These are phyloP conservation scores for Austroboletus rostrupii DNA, from an alignment of 1,284 basidiomycete genomes.

Conservation along the genomic window DNA sequence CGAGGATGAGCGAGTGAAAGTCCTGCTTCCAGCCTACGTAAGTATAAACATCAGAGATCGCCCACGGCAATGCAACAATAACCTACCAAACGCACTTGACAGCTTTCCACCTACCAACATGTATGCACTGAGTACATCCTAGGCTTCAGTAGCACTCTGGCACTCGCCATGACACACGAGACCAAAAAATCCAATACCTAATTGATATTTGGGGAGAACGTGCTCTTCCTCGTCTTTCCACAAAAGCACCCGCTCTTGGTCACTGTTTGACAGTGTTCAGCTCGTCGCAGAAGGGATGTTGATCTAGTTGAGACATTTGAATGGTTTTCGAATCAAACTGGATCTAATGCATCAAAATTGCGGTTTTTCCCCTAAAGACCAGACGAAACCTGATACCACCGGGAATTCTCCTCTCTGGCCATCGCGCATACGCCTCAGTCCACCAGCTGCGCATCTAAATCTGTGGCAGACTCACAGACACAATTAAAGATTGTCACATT, in stretches of 20 bases:
- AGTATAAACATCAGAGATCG: background rate
- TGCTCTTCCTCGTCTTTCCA: slow-evolving; percentile 55
- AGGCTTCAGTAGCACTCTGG: background rate
- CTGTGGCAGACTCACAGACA: too few species aligned
- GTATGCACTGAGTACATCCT: slow-evolving; percentile 51
- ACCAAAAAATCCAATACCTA: slow-evolving; percentile 52
- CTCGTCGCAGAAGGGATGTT: too few species aligned
- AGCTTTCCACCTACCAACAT: slow-evolving; percentile 75
- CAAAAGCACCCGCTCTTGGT: slow-evolving; percentile 45
- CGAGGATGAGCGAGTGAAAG: slow-evolving; percentile 53
- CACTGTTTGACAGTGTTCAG: too few species aligned
- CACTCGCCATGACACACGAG: slow-evolving; percentile 41
- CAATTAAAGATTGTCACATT: too few species aligned
- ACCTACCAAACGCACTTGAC: slow-evolving; percentile 53
- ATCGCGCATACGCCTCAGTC: too few species aligned
- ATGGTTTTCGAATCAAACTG: too few species aligned
- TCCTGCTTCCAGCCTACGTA: slow-evolving; percentile 62
- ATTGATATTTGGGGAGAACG: slow-evolving; percentile 52
- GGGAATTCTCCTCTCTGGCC: too few species aligned
- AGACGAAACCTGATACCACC: too few species aligned
- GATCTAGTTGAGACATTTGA: too few species aligned
- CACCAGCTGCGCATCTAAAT: too few species aligned
- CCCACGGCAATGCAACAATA: background rate
- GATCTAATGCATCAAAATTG: too few species aligned
- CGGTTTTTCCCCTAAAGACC: too few species aligned